These are phyloP conservation scores for Pseudoturritis turrita DNA, from an alignment of 345 rosid genomes.

Conservation along the genomic window DNA sequence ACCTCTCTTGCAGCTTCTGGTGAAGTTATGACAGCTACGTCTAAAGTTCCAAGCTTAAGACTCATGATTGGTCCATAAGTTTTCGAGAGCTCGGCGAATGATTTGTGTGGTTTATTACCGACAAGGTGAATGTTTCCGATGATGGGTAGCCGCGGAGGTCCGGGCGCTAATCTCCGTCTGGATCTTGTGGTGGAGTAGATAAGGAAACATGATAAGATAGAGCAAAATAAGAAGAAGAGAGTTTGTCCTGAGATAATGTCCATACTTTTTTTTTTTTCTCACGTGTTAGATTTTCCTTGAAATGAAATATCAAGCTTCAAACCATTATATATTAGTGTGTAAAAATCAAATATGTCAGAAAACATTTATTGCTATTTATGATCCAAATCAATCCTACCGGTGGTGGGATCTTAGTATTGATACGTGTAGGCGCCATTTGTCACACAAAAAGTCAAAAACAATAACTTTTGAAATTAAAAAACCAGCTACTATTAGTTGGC, in stretches of 20 bases:
- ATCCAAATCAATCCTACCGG: background rate
- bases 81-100: slow-evolving; percentile 36
- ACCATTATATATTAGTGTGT: background rate
- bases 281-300: background rate
- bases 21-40: slow-evolving; percentile 19
- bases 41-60: slow-evolving; percentile 28
- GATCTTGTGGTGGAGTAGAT: slow-evolving; percentile 1
- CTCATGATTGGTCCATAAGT: slow-evolving; percentile 42
- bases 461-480: too few species aligned
- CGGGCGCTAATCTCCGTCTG: slow-evolving; percentile 8
- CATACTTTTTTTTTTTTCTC: background rate
- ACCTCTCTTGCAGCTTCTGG: slow-evolving; percentile 30
- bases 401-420: too few species aligned
- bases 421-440: too few species aligned
- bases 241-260: background rate
- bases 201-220: slow-evolving; percentile 6
- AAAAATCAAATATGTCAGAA: background rate
- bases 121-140: slow-evolving; percentile 42
- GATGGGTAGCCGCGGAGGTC: slow-evolving; percentile 35
- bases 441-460: too few species aligned
- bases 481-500: too few species aligned
- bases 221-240: slow-evolving; percentile 5
- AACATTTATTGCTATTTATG: background rate
- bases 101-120: slow-evolving; percentile 33
- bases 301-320: background rate